A percentile compares a stretch with the other conserved stretches of the same genome.
Conservation (phyloP, 192 early-diverging fungal genomes). For the Geosiphon pyriformis region DNA sequence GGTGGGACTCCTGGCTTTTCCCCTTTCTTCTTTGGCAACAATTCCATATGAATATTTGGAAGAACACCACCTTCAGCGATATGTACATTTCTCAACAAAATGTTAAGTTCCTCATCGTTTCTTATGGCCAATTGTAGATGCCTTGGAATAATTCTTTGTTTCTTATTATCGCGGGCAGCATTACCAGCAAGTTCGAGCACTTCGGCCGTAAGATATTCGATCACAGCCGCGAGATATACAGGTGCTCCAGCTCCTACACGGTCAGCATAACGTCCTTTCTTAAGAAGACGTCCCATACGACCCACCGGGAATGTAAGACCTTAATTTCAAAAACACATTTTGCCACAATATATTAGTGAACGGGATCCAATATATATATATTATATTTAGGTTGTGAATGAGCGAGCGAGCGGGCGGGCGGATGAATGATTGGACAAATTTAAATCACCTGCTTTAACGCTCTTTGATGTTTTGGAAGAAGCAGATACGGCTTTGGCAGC, state of each 20-base stretch:
- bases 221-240: constrained; percentile 30
- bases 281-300: constrained; percentile 31
- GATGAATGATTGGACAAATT: not conserved
- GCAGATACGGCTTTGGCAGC: not conserved
- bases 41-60: constrained; percentile 34
- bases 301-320: constrained; percentile 32
- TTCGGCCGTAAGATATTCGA: constrained; percentile 32
- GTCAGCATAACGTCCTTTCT: constrained; percentile 36
- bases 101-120: constrained; percentile 39
- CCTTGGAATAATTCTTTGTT: constrained; percentile 33
- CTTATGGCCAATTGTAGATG: constrained; percentile 37
- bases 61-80: constrained; percentile 38
- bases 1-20: not conserved
- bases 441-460: constrained; percentile 15
- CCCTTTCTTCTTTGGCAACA: constrained; percentile 33
- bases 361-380: too few species aligned
- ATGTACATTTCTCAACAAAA: constrained; percentile 31
- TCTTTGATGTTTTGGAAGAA: constrained; percentile 9
- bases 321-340: too few species aligned
- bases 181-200: constrained; percentile 34
- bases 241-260: constrained; percentile 36
- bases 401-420: too few species aligned
- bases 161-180: constrained; percentile 38
- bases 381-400: not conserved
- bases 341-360: too few species aligned